phyloP scores from a whole-genome alignment of 306 rosid genomes.

The Glycine tomentella region DNA sequence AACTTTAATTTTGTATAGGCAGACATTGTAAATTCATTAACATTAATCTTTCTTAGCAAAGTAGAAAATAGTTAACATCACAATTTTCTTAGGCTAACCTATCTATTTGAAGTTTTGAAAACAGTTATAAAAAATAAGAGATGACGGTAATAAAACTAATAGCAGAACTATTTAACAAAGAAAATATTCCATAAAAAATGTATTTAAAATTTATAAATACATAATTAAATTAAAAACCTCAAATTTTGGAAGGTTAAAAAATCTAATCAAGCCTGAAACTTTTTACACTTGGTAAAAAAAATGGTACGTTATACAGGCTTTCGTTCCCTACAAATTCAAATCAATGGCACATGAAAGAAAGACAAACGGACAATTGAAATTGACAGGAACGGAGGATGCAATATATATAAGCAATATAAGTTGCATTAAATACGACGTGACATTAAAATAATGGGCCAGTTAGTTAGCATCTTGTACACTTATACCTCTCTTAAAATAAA shows the following conservation, averaged over 20 bases:
- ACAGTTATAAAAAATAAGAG: not conserved
- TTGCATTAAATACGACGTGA: conserved; percentile 21
- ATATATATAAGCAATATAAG: not conserved
- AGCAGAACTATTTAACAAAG: not conserved
- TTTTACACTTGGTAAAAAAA: not conserved
- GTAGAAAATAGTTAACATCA: not conserved
- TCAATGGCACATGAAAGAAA: too few species aligned
- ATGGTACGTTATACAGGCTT: not conserved
- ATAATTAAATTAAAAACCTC: too few species aligned
- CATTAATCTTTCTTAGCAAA: not conserved
- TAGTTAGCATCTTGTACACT: not conserved
- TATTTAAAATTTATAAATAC: not conserved
- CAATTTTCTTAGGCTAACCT: not conserved
- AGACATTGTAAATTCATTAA: not conserved
- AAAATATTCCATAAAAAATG: not conserved
- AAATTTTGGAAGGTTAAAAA: not conserved
- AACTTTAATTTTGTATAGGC: not conserved
- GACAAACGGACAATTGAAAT: not conserved
- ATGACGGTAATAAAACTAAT: not conserved
- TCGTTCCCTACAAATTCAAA: not conserved
- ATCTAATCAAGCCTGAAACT: not conserved
- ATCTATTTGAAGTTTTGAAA: not conserved
- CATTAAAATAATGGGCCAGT: not conserved
- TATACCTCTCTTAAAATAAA: not conserved
- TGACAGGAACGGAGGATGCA: not conserved